Percentiles rank a stretch among this genome's conserved stretches.
phyloP scores from a whole-genome alignment of 805 yeast genomes.

The Wickerhamiella occidentalis region DNA sequence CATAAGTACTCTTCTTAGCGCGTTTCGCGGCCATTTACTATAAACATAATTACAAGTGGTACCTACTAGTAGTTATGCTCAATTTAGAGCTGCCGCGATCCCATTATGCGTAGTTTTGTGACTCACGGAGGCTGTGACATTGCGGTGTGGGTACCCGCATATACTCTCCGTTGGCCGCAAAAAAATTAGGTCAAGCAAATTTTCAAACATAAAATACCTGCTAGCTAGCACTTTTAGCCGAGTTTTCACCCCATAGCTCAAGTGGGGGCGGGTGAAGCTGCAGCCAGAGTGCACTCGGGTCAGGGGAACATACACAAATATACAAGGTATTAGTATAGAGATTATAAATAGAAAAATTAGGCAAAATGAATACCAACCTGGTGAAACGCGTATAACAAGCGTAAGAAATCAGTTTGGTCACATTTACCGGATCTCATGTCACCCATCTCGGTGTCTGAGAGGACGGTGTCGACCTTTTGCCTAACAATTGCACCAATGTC shows the following conservation, averaged over 20 bases:
- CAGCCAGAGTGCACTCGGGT: constrained; percentile 4
- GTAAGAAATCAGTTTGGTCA: constrained; percentile 86
- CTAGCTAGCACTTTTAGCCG: too few species aligned
- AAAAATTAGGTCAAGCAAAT: too few species aligned
- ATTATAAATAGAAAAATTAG: constrained; percentile 25
- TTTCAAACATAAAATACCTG: background rate
- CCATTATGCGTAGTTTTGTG: background rate
- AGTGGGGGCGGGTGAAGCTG: background rate
- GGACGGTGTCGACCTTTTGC: constrained; percentile 57
- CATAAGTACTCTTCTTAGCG: background rate
- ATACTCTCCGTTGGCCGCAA: too few species aligned
- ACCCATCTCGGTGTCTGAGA: constrained; percentile 64
- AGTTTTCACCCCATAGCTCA: too few species aligned
- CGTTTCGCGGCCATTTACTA: background rate
- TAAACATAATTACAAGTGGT: background rate
- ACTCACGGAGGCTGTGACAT: background rate
- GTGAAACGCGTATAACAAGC: constrained; percentile 79
- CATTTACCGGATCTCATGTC: constrained; percentile 87
- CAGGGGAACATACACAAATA: background rate
- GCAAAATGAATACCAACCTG: constrained; percentile 97
- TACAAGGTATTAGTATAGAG: background rate
- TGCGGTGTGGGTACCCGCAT: background rate
- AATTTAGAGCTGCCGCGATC: background rate
- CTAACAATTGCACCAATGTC: constrained; percentile 41
- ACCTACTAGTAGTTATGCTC: background rate